phyloP scores from a whole-genome alignment of 495 filamentous ascomycete genomes.

The Penicillium dipodomyicola region DNA sequence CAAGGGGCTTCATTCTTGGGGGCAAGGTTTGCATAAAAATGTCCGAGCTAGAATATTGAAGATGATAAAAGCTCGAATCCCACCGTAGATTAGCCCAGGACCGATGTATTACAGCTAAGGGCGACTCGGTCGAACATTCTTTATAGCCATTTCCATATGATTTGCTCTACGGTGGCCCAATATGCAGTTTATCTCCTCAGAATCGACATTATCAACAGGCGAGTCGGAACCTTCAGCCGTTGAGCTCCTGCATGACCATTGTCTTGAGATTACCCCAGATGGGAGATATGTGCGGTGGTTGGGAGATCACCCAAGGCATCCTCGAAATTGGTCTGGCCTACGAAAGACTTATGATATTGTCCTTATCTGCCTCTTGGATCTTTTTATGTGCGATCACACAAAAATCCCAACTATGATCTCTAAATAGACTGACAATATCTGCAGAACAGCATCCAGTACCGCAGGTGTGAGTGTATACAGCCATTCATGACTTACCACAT shows the following conservation, averaged over 20 bases:
- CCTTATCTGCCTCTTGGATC: conserved; percentile 41
- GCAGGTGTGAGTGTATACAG: conserved; percentile 34
- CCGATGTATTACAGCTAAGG: not conserved
- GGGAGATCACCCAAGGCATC: conserved; percentile 36
- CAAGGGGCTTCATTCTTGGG: conserved; percentile 12
- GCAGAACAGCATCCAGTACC: conserved; percentile 42
- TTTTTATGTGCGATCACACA: conserved; percentile 36
- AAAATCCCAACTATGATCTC: not conserved
- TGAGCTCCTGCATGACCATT: conserved; percentile 19
- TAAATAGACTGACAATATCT: conserved; percentile 6
- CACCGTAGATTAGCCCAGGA: not conserved
- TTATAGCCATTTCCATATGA: not conserved
- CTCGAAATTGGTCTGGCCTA: conserved; percentile 38
- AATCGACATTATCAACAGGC: conserved; percentile 7
- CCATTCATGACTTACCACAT: no score
- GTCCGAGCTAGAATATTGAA: conserved; percentile 2
- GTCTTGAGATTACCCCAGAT: conserved; percentile 37
- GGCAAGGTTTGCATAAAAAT: conserved; percentile 5
- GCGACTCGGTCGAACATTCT: not conserved
- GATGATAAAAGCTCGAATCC: conserved; percentile 6
- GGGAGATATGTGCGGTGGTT: conserved; percentile 40
- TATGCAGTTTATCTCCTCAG: conserved; percentile 15
- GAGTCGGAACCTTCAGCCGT: conserved; percentile 19
- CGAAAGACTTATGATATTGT: conserved; percentile 38
- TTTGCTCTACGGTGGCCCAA: conserved; percentile 2